Evolutionary conservation across 805 yeast species (phyloP).

Genomic region (Priceomyces carsonii): DNA sequence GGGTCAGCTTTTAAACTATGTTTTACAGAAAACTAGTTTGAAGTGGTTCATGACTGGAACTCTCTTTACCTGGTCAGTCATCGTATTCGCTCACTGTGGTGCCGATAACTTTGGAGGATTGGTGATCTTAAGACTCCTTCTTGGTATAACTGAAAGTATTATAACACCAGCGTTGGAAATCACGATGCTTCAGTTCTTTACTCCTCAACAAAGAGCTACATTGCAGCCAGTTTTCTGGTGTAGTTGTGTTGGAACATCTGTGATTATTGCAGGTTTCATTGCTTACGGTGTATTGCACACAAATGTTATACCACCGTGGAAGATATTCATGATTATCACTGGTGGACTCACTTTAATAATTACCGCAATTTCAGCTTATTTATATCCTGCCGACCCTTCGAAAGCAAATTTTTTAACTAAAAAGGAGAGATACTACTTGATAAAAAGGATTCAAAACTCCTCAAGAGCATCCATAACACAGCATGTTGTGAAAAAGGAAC

Average conservation of each 20-base stretch:
- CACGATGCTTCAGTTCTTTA: slow-evolving; percentile 50
- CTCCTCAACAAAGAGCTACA: slow-evolving; percentile 43
- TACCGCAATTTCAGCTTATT: slow-evolving; percentile 16
- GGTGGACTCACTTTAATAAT: slow-evolving; percentile 50
- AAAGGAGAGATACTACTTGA: slow-evolving; percentile 51
- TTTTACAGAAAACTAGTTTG: slow-evolving; percentile 46
- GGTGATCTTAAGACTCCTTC: slow-evolving; percentile 46
- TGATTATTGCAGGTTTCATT: slow-evolving; percentile 49
- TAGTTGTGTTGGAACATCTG: slow-evolving; percentile 44
- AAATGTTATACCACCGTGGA: slow-evolving; percentile 43
- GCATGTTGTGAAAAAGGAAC: slow-evolving; percentile 44
- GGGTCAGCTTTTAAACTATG: slow-evolving; percentile 47
- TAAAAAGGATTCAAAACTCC: slow-evolving; percentile 33
- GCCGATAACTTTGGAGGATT: slow-evolving; percentile 48
- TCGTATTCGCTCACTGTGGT: slow-evolving; percentile 47
- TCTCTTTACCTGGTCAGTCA: slow-evolving; percentile 44
- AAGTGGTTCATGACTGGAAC: slow-evolving; percentile 37
- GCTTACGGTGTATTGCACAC: slow-evolving; percentile 34
- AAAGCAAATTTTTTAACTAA: slow-evolving; percentile 45
- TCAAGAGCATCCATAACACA: slow-evolving; percentile 34
- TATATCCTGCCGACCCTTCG: slow-evolving; percentile 57
- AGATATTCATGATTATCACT: slow-evolving; percentile 52
- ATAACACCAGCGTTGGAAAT: slow-evolving; percentile 32
- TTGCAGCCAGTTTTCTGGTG: slow-evolving; percentile 52
- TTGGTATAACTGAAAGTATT: slow-evolving; percentile 39